Percentiles rank a stretch among this genome's conserved stretches.
Evolutionary conservation across 2,329 filamentous ascomycete genomes (phyloP).

Genomic region (Colletotrichum echinochloae): DNA sequence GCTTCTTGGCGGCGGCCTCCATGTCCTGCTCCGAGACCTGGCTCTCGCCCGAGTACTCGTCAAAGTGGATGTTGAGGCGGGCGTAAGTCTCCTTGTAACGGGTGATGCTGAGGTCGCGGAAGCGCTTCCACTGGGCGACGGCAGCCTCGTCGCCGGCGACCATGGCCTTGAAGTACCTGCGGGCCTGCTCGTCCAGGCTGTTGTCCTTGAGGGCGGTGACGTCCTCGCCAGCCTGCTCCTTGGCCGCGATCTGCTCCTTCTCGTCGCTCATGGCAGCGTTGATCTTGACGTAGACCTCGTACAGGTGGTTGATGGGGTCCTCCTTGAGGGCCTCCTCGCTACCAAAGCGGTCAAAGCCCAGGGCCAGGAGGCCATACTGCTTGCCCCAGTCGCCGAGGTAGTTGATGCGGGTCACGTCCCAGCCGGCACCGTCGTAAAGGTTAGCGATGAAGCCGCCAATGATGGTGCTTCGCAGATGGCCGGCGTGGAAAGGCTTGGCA

Average conservation of each 20-base stretch:
- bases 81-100: conserved; percentile 77
- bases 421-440: conserved; percentile 76
- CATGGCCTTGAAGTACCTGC: conserved; percentile 78
- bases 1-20: conserved; percentile 69
- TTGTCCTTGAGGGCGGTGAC: conserved; percentile 62
- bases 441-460: conserved; percentile 83
- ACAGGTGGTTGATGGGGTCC: conserved; percentile 86
- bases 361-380: conserved; percentile 78
- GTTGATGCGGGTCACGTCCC: conserved; percentile 81
- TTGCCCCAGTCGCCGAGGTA: conserved; percentile 87
- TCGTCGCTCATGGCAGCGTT: conserved; percentile 75
- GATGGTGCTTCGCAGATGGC: conserved; percentile 82
- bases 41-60: conserved; percentile 81
- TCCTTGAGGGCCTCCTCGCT: conserved; percentile 76
- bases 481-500: conserved; percentile 85
- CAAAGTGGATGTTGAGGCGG: conserved; percentile 77
- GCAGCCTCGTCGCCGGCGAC: conserved; percentile 73
- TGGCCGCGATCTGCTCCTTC: conserved; percentile 72
- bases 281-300: conserved; percentile 84
- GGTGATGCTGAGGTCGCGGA: conserved; percentile 75
- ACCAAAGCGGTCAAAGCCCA: conserved; percentile 82
- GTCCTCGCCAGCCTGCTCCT: conserved; percentile 66
- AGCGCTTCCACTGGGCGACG: conserved; percentile 72
- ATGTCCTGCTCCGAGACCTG: conserved; percentile 77
- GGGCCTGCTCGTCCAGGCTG: conserved; percentile 79